Evolutionary conservation across 805 yeast genomes (phyloP).

Genomic region (Candida nanaspora): DNA sequence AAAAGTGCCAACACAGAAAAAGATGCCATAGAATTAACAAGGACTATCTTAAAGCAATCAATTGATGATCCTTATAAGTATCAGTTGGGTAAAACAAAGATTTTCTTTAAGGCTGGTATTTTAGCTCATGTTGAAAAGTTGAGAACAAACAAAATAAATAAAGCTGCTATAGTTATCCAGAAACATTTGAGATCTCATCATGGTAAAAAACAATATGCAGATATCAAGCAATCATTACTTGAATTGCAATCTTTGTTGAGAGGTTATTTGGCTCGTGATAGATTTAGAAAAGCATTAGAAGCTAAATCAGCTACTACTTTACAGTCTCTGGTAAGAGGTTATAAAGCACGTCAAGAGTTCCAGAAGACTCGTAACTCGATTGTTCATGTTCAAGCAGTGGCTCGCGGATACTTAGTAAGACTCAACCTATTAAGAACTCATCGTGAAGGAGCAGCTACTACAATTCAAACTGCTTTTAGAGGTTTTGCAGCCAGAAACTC

Average conservation of each 20-base stretch:
- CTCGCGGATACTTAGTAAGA: constrained; percentile 51
- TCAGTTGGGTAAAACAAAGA: constrained; percentile 89
- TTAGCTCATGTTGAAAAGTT: constrained; percentile 83
- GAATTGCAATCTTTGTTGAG: constrained; percentile 54
- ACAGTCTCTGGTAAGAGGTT: constrained; percentile 62
- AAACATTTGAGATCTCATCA: constrained; percentile 64
- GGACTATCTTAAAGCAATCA: constrained; percentile 55
- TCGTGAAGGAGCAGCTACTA: constrained; percentile 55
- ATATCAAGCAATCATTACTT: constrained; percentile 45
- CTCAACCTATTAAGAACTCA: constrained; percentile 40
- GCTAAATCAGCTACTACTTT: constrained; percentile 57
- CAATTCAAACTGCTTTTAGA: constrained; percentile 70
- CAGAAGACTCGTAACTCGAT: constrained; percentile 30
- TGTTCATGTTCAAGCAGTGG: constrained; percentile 36
- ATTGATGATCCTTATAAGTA: constrained; percentile 64
- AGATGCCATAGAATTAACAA: constrained; percentile 58
- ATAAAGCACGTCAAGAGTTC: constrained; percentile 35
- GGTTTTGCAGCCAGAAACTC: constrained; percentile 54
- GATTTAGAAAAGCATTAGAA: constrained; percentile 49
- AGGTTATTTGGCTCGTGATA: constrained; percentile 53
- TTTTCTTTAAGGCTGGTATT: constrained; percentile 95
- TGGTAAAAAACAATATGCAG: constrained; percentile 55
- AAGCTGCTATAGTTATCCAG: constrained; percentile 79
- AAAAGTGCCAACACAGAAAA: constrained; percentile 44
- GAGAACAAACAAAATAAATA: constrained; percentile 69